Percentiles rank a stretch among this genome's conserved stretches.
phyloP scores from a whole-genome alignment of 768 basidiomycete genomes.

The Lanmaoa rubissima region DNA sequence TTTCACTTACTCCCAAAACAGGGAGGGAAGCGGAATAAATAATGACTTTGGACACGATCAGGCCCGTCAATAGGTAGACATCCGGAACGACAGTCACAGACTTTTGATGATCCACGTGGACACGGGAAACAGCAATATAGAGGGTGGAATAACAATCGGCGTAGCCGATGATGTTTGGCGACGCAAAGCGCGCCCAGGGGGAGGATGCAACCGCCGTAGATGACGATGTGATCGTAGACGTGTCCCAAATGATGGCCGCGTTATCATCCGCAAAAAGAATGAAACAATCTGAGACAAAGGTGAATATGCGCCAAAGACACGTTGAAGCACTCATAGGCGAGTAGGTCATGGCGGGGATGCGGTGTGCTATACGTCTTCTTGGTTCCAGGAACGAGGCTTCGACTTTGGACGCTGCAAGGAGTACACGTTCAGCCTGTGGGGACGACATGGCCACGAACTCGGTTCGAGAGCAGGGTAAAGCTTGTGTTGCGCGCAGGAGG shows the following conservation, averaged over 20 bases:
- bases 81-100: neutral
- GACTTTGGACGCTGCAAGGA: conserved; percentile 11
- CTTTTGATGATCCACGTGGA: conserved; percentile 4
- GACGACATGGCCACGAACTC: conserved; percentile 12
- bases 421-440: conserved; percentile 11
- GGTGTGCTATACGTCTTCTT: conserved; percentile 1
- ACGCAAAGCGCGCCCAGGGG: conserved; percentile 11
- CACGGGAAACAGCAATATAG: conserved; percentile 12
- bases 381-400: conserved; percentile 19
- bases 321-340: neutral
- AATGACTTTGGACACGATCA: conserved; percentile 3
- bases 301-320: conserved; percentile 8
- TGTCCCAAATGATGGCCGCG: conserved; percentile 18
- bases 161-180: conserved; percentile 8
- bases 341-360: neutral
- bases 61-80: neutral
- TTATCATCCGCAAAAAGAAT: conserved; percentile 15
- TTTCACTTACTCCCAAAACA: neutral
- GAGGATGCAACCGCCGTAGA: neutral
- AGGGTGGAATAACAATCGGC: conserved; percentile 8
- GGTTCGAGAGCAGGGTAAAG: conserved; percentile 12
- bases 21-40: conserved; percentile 14
- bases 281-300: conserved; percentile 22
- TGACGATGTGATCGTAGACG: neutral
- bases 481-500: conserved; percentile 11